Percentiles rank a stretch among this genome's conserved stretches.
Conservation (phyloP, 2,329 filamentous ascomycete species). For the Colletotrichum musicola region DNA sequence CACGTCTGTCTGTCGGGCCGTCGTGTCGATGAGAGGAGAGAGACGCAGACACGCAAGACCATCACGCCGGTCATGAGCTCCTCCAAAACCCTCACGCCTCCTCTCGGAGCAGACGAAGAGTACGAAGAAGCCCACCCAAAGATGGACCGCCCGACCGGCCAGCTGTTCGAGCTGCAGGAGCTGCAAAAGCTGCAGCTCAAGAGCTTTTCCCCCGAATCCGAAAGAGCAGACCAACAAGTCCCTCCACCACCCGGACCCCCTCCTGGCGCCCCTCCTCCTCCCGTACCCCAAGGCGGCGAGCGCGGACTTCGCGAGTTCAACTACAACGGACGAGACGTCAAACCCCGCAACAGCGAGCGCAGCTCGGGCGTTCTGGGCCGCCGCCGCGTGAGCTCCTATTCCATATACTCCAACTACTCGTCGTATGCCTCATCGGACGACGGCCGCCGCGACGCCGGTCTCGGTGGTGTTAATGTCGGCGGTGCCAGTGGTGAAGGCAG, state of each 20-base stretch:
- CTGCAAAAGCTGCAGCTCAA: slow-evolving; percentile 24
- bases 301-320: slow-evolving; percentile 34
- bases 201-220: not conserved
- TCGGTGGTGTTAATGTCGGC: not conserved
- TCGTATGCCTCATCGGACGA: slow-evolving; percentile 25
- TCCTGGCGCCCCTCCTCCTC: slow-evolving; percentile 15
- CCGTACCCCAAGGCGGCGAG: slow-evolving; percentile 23
- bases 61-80: slow-evolving; percentile 12
- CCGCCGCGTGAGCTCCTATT: slow-evolving; percentile 19
- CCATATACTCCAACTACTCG: slow-evolving; percentile 29
- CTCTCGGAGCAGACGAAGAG: slow-evolving; percentile 9
- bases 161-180: slow-evolving; percentile 18
- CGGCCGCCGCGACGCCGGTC: not conserved
- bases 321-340: slow-evolving; percentile 35
- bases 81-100: slow-evolving; percentile 23
- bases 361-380: slow-evolving; percentile 29
- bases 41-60: not conserved
- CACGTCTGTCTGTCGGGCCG: not conserved
- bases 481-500: not conserved
- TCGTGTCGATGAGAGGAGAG: slow-evolving; percentile 4
- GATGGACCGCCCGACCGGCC: slow-evolving; percentile 22
- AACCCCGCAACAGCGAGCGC: slow-evolving; percentile 30
- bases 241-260: slow-evolving; percentile 15
- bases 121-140: slow-evolving; percentile 14
- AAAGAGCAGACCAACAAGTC: not conserved